phyloP scores from a whole-genome alignment of 225 moss, liverwort and hornwort genomes.

The Bryum argenteum region DNA sequence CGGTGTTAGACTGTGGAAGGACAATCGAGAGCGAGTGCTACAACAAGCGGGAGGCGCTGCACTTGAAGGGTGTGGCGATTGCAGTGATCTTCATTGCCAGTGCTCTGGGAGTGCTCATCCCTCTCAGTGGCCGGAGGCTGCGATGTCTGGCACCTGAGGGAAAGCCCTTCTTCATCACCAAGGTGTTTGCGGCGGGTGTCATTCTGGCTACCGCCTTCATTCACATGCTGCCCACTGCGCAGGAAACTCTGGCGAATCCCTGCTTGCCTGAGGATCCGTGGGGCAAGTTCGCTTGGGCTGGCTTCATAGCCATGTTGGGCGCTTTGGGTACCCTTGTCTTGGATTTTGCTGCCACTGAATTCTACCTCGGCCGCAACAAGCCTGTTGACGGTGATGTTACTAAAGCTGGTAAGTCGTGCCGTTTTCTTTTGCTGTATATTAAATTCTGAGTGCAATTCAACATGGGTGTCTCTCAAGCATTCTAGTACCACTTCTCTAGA shows the following conservation, averaged over 20 bases:
- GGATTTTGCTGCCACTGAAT: slow-evolving; percentile 68
- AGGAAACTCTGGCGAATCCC: slow-evolving; percentile 38
- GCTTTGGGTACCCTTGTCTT: slow-evolving; percentile 59
- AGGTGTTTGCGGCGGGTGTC: slow-evolving; percentile 80
- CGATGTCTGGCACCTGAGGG: slow-evolving; percentile 53
- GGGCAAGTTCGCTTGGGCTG: slow-evolving; percentile 66
- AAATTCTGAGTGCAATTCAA: too few species aligned
- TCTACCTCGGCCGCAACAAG: slow-evolving; percentile 46
- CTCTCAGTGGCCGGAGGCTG: slow-evolving; percentile 45
- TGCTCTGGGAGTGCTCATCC: slow-evolving; percentile 22
- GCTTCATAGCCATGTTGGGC: slow-evolving; percentile 71
- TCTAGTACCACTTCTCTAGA: too few species aligned
- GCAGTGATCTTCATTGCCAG: slow-evolving; percentile 14
- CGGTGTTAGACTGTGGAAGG: slow-evolving; percentile 9
- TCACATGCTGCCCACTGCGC: slow-evolving; percentile 67
- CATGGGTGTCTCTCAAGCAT: too few species aligned
- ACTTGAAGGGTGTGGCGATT: slow-evolving; percentile 12
- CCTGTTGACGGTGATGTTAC: not conserved
- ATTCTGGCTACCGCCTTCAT: slow-evolving; percentile 82
- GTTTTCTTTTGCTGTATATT: not conserved
- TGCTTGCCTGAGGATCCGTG: slow-evolving; percentile 69
- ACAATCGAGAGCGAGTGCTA: slow-evolving; percentile 3
- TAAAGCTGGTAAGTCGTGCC: not conserved
- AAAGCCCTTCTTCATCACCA: slow-evolving; percentile 64
- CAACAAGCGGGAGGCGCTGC: slow-evolving; percentile 24